Percentiles rank a stretch among this genome's conserved stretches.
Evolutionary conservation across 495 filamentous ascomycete genomes (phyloP).

Genomic region (Glonium stellatum): DNA sequence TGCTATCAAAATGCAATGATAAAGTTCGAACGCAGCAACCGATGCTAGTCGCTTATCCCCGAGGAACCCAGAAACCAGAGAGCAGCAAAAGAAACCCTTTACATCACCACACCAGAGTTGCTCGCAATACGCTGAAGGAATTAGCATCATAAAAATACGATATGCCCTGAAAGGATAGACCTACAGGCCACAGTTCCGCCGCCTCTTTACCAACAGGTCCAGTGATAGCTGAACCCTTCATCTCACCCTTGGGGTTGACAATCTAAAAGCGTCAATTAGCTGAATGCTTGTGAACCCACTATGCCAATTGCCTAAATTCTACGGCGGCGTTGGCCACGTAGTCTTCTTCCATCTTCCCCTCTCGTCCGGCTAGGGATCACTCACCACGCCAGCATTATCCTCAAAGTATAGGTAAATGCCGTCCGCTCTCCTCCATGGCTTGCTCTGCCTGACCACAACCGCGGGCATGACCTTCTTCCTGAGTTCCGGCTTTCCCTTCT

Average conservation of each 20-base stretch:
- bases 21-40: background rate
- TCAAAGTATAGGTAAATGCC: constrained; percentile 99
- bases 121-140: constrained; percentile 82
- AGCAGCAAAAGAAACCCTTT: constrained; percentile 43
- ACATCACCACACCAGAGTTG: constrained; percentile 99
- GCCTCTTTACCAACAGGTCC: constrained; percentile 99
- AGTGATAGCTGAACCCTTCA: constrained; percentile 99
- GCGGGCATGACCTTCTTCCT: constrained; percentile 99
- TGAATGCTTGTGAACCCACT: background rate
- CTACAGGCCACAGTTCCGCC: constrained; percentile 96
- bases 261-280: constrained; percentile 52
- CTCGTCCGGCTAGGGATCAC: constrained; percentile 27
- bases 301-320: no score
- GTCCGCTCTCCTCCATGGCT: constrained; percentile 96
- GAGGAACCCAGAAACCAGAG: constrained; percentile 1
- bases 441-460: constrained; percentile 95
- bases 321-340: no score
- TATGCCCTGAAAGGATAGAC: constrained; percentile 30
- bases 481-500: constrained; percentile 99
- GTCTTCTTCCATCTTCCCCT: no score
- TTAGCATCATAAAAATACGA: constrained; percentile 8
- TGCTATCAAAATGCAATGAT: background rate
- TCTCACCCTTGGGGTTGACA: constrained; percentile 99
- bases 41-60: background rate
- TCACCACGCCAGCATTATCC: constrained; percentile 98